Conservation (phyloP, 1,284 basidiomycete species). For the Moesziomyces parantarcticus region DNA sequence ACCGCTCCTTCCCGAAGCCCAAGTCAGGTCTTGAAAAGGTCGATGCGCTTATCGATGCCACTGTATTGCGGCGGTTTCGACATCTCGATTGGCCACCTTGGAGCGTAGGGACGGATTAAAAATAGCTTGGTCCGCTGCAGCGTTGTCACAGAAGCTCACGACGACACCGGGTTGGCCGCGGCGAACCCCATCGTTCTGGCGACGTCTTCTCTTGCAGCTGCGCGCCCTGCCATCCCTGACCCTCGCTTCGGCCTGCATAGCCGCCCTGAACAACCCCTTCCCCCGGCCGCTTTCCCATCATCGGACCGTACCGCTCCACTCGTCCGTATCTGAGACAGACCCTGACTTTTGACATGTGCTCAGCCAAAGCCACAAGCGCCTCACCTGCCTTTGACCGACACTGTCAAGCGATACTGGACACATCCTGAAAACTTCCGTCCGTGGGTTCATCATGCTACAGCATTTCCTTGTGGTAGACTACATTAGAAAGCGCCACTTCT, state of each 20-base stretch:
- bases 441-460: too few species aligned
- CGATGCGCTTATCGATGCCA: not conserved
- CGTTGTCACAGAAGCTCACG: not conserved
- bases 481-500: not conserved
- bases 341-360: too few species aligned
- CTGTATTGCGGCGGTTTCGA: not conserved
- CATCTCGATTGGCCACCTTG: too few species aligned
- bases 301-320: too few species aligned
- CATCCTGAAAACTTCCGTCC: too few species aligned
- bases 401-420: too few species aligned
- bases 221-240: not conserved
- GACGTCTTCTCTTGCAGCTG: conserved; percentile 20
- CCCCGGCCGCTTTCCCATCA: not conserved
- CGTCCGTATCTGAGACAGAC: too few species aligned
- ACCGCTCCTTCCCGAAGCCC: too few species aligned
- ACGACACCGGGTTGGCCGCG: not conserved
- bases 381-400: too few species aligned
- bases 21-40: not conserved
- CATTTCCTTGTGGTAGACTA: too few species aligned
- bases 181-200: conserved; percentile 7
- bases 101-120: not conserved
- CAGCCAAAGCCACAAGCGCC: too few species aligned
- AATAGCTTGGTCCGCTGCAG: conserved; percentile 8
- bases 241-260: conserved; percentile 6
- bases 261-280: too few species aligned